Percentiles rank a stretch among this genome's conserved stretches.
These are phyloP conservation scores for Pythium aphanidermatum DNA, from an alignment of 352 stramenopile genomes.

Conservation along the genomic window DNA sequence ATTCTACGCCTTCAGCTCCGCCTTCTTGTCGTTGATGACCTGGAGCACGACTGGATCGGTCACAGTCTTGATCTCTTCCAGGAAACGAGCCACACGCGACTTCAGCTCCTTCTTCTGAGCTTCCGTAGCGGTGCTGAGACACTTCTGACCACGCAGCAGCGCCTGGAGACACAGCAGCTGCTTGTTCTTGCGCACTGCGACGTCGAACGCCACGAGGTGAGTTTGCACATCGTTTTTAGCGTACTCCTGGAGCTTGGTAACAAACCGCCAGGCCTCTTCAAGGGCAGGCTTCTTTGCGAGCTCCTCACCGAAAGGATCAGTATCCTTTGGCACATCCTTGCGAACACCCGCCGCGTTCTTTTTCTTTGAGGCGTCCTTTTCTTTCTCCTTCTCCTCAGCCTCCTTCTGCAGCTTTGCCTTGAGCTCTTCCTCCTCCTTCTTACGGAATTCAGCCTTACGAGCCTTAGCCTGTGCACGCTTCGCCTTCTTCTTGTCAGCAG, in stretches of 20 bases:
- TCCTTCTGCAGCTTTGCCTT: conserved; percentile 76
- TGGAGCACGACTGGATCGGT: conserved; percentile 53
- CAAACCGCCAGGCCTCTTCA: conserved; percentile 75
- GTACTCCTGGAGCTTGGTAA: conserved; percentile 63
- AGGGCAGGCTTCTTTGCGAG: conserved; percentile 58
- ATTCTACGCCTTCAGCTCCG: conserved; percentile 47
- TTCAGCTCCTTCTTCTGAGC: conserved; percentile 29
- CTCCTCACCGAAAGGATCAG: conserved; percentile 68
- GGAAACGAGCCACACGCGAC: conserved; percentile 31
- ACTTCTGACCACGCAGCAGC: conserved; percentile 50
- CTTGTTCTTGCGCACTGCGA: conserved; percentile 70
- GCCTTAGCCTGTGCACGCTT: conserved; percentile 86
- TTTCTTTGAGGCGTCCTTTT: conserved; percentile 59
- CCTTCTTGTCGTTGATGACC: conserved; percentile 57
- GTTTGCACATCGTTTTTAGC: conserved; percentile 50
- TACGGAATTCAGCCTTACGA: conserved; percentile 88
- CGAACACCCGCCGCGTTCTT: conserved; percentile 46
- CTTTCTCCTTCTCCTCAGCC: conserved; percentile 66
- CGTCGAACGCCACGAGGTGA: conserved; percentile 70
- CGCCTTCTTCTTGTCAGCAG: conserved; percentile 91
- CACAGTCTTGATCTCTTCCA: conserved; percentile 45
- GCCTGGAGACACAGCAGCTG: conserved; percentile 71
- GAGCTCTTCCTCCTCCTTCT: conserved; percentile 67
- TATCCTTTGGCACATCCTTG: conserved; percentile 54
- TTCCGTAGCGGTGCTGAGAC: conserved; percentile 16